Base-by-base conservation (phyloP, 1,284 basidiomycete genomes). In the Leccinum ponderosum region DNA sequence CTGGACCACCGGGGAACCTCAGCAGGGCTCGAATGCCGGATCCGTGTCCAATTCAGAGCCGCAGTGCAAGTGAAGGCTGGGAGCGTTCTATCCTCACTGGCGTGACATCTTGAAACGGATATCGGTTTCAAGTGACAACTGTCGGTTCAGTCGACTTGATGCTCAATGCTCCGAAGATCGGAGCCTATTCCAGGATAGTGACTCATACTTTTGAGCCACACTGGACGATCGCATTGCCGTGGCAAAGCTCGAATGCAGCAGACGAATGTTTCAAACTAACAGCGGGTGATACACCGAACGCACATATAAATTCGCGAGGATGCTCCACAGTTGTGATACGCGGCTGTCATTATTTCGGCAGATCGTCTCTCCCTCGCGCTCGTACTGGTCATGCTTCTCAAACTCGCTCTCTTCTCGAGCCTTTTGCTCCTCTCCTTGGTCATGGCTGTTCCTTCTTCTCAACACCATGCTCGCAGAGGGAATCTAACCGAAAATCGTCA, bases 401-500 rank as follows among this genome's bases (percentile, higher is more conserved):
- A 33, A 9, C 2, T 25, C 8, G 39, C 35, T 17, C 7, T 60
- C 3, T 37, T 51, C 50, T 12, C 53, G 25, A n/a, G 39, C 44
- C 27, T 64, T 12, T 39, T 56, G 22, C 48, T 64, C 25, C 29
- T 15, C 5, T 12, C 33, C 44, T 44, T 11, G 56, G 55, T 44
- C 39, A 22, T 65, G 20, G 66, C 59, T 3, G 11, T 27, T 14
- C 59, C 7, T 22, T 65, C 59, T 11, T 52, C 58, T 20, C 35
- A 27, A 17, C 0, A 48, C 17, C 17, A 39, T 11, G 4, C 53
- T 17, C 35, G 15, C 48, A 1, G 51, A 25, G 15, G 15, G 7
- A 15, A 11, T 22, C 22, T 22, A 15, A 27, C 20, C 27, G 3
- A 25, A 51, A 17, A 48, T 8, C 7, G 47, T 44, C 39, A 44